A percentile compares a stretch with the other conserved stretches of the same genome.
Conservation (phyloP, 75 land plant genomes). For the Selaginella moellendorffii region DNA sequence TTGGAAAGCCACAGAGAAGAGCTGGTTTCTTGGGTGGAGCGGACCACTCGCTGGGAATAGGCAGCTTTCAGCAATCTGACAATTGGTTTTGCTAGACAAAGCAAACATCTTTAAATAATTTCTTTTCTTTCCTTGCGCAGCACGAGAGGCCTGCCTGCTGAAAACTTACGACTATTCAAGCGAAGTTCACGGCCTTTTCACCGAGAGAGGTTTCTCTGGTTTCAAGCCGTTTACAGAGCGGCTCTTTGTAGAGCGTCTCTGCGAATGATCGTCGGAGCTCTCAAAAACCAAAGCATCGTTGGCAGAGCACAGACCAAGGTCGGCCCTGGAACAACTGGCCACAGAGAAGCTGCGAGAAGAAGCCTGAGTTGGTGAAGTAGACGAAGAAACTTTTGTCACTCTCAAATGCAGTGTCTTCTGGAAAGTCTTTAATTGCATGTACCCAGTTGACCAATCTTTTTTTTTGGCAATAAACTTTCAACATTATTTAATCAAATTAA, state of each 20-base stretch:
- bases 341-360: conserved; percentile 65
- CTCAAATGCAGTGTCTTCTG: too few species aligned
- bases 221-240: conserved; percentile 29
- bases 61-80: conserved; percentile 82
- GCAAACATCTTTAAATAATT: conserved; percentile 8
- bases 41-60: conserved; percentile 56
- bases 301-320: conserved; percentile 23
- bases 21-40: conserved; percentile 73
- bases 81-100: conserved; percentile 31
- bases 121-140: conserved; percentile 29
- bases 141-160: conserved; percentile 56
- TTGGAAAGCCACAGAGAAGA: conserved; percentile 43
- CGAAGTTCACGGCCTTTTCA: conserved; percentile 2
- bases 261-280: conserved; percentile 42
- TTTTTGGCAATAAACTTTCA: too few species aligned
- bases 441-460: too few species aligned
- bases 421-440: too few species aligned
- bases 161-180: conserved; percentile 12
- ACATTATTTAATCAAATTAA: too few species aligned
- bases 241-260: conserved; percentile 75
- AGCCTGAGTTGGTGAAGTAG: conserved; percentile 90
- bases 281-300: conserved; percentile 66
- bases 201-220: conserved; percentile 36
- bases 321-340: conserved; percentile 27
- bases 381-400: too few species aligned